These are phyloP conservation scores for Suhomyces kilbournensis DNA, from an alignment of 805 yeast genomes.

Conservation along the genomic window DNA sequence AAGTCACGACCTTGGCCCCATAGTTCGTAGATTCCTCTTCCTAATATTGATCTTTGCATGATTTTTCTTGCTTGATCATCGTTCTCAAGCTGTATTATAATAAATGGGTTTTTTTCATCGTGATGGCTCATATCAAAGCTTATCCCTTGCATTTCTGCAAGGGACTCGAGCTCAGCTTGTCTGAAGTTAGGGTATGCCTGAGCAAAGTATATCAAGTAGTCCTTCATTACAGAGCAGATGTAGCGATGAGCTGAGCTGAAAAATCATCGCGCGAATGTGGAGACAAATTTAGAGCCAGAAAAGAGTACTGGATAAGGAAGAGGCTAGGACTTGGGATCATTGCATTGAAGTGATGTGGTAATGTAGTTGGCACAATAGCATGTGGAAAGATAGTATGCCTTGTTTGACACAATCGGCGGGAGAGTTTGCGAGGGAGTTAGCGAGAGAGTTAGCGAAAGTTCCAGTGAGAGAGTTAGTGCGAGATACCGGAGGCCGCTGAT, in stretches of 20 bases:
- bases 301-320: not conserved
- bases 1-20: slow-evolving; percentile 70
- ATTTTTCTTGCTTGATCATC: slow-evolving; percentile 67
- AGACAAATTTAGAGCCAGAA: not conserved
- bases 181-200: slow-evolving; percentile 81
- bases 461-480: no score
- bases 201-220: slow-evolving; percentile 78
- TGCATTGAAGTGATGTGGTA: not conserved
- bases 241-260: not conserved
- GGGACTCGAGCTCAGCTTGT: slow-evolving; percentile 75
- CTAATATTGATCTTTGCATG: slow-evolving; percentile 64
- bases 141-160: slow-evolving; percentile 65
- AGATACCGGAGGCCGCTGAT: not conserved
- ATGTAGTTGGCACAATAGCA: not conserved
- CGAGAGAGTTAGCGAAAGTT: no score
- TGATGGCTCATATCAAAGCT: slow-evolving; percentile 59
- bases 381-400: not conserved
- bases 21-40: slow-evolving; percentile 75
- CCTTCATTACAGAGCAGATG: slow-evolving; percentile 34
- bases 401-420: no score
- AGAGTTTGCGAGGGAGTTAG: no score
- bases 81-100: slow-evolving; percentile 60
- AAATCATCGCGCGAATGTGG: not conserved
- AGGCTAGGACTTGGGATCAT: not conserved
- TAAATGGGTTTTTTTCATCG: slow-evolving; percentile 61